Evolutionary conservation across 192 early-diverging fungal genomes (phyloP).

Genomic region (Chytriomyces confervae): DNA sequence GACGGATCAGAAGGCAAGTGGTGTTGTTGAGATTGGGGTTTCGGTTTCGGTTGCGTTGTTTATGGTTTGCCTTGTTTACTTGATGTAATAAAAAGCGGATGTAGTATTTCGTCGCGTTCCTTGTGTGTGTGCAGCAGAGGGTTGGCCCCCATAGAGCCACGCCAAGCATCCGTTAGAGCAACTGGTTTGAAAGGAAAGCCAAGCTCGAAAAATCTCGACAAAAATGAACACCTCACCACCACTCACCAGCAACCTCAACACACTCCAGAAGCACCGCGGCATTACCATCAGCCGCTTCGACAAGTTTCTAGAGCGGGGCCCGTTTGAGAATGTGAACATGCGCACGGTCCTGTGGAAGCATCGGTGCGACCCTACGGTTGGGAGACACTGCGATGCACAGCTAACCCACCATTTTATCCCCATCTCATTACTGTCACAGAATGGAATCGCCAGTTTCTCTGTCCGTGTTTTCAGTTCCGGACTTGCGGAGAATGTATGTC

Average conservation of each 20-base stretch:
- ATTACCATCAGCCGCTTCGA: slow-evolving; percentile 76
- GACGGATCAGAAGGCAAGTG: too few species aligned
- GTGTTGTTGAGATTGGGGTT: too few species aligned
- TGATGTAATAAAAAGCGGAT: too few species aligned
- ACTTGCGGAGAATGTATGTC: slow-evolving; percentile 64
- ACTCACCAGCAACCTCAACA: slow-evolving; percentile 17
- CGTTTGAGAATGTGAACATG: slow-evolving; percentile 71
- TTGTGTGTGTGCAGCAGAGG: too few species aligned
- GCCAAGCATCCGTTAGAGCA: too few species aligned
- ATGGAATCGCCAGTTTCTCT: neutral
- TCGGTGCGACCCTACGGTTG: slow-evolving; percentile 56
- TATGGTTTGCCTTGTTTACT: too few species aligned
- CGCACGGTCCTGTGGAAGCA: slow-evolving; percentile 54
- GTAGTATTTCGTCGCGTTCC: too few species aligned
- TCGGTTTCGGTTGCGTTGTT: too few species aligned
- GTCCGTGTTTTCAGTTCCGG: slow-evolving; percentile 71
- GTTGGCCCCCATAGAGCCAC: too few species aligned
- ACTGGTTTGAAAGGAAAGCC: too few species aligned
- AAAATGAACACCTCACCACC: neutral
- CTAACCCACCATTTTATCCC: neutral
- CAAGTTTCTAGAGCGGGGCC: slow-evolving; percentile 69
- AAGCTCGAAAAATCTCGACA: too few species aligned
- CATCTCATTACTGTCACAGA: neutral
- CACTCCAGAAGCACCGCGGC: slow-evolving; percentile 53
- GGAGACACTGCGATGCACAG: neutral